Evolutionary conservation across 2,329 filamentous ascomycete genomes (phyloP), one percentile per base, ranked within the genome.

Genomic region (Scorias spongiosa): DNA sequence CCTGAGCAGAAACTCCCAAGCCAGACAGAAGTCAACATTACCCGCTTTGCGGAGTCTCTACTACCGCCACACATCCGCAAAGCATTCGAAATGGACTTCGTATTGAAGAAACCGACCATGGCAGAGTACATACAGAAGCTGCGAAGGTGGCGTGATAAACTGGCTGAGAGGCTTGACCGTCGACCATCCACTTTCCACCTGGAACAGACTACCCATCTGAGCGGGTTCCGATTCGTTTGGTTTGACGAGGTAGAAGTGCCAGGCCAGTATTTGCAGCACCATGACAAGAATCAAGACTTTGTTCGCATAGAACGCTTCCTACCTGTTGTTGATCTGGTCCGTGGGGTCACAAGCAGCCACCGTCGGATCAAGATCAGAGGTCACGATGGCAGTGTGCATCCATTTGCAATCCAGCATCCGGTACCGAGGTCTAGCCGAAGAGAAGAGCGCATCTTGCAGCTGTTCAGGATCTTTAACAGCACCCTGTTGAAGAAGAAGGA

Each of bases 221-320:
- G 86, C 65, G 91, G 96, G 59, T 98, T 98, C 71, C 76, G 86
- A 34, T 98, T 94, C 70, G 81, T 91, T 61, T 96, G 95, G 63
- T 95, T 98, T 53, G 91, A 99, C 57, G 93, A 98, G 56, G 89
- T 99, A 10, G 91, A 99, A 64, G 79, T 99, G 30, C 93, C 93
- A 2, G 91, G 91, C 0, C 91, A 99, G 61, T 99, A 99, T 62
- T 69, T 95, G 49, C 81, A 93, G 59, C 91, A 95, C 66, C 93
- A 91, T 63, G 93, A 99, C 57, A 98, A 96, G 75, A 98, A 98
- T 62, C 87, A 93, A 55, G 91, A 98, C 62, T 98, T 99, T 60
- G 81, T 98, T 51, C 82, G 88, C 39, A 96, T 98, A 51, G 93
- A 98, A 62, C 82, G 89, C 18, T 98, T 98, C 75, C 66, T 98